A percentile compares a stretch with the other conserved stretches of the same genome.
These are phyloP conservation scores for Astragalus membranaceus DNA, from an alignment of 306 rosid genomes.

Conservation along the genomic window DNA sequence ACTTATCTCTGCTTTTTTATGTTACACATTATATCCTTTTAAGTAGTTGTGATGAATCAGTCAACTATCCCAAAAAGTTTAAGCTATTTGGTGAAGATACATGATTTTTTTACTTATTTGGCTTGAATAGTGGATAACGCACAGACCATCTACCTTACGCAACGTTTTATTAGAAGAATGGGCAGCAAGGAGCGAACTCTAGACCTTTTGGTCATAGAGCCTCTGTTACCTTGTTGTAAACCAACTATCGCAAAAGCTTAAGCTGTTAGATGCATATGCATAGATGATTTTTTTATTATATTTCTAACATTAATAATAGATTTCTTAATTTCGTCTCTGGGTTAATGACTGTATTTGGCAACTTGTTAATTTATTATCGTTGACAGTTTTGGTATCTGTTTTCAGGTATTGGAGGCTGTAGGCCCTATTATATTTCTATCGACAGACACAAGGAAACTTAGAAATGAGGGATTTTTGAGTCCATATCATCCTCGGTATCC, in stretches of 20 bases:
- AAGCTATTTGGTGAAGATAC: background rate
- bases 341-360: slow-evolving; percentile 15
- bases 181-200: background rate
- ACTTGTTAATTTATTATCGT: slow-evolving; percentile 7
- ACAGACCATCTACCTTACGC: background rate
- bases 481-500: slow-evolving; percentile 99
- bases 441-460: slow-evolving; percentile 92
- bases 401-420: slow-evolving; percentile 93
- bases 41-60: background rate
- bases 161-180: background rate
- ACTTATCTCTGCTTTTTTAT: slow-evolving; percentile 10
- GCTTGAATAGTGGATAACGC: background rate
- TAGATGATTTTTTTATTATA: background rate
- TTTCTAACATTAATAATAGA: background rate
- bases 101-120: background rate
- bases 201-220: background rate
- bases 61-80: background rate
- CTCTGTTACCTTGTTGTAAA: background rate
- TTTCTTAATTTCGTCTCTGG: slow-evolving; percentile 15
- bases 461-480: slow-evolving; percentile 97
- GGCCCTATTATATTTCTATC: slow-evolving; percentile 95
- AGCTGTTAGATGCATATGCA: background rate
- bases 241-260: background rate
- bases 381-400: background rate
- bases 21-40: background rate